Base-by-base conservation (phyloP, 2,329 filamentous ascomycete species). In the Fusarium verrucosum region DNA sequence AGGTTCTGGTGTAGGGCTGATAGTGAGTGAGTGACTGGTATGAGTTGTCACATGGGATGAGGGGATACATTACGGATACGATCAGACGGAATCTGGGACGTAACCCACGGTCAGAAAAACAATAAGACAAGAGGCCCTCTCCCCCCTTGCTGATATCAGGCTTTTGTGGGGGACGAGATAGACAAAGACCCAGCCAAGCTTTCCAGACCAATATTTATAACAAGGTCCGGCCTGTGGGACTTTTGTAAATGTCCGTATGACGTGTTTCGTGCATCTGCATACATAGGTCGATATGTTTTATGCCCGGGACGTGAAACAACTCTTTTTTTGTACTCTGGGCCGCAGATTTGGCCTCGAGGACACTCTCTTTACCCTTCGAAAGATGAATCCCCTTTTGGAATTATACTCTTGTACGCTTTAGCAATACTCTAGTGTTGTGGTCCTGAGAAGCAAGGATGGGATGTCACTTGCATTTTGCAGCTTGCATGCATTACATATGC, bases 1-100 rank as follows among this genome's bases (percentile, higher is more conserved):
- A 28, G 22, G 35, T 38, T 45, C 36, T 10, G 16, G 47, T 49
- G 22, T 62, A 65, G 61, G 61, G 61, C 61, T 65, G 61, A 65
- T 61, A 17, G 37, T 46, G 50, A 50, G 25, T 35, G 57, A 25
- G 23, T 42, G 32, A 8, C 20, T 16, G 30, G 7, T 25, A 16
- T 56, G 30, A 35, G 55, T 43, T 50, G 40, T 26, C 41, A 53
- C 23, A 26, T 22, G 38, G n/a, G 42, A 53, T 42, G 33, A 42
- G 30, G n/a, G 36, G 17, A 23, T 52, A 60, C 40, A 36, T n/a
- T 53, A 40, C n/a, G 36, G 43, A 36, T 54, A 49, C 33, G 23
- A 56, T 42, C 49, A 49, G 50, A 56, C 22, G 23, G 33, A 46
- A 40, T 17, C 25, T 33, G 36, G 22, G 10, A n/a, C n/a, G n/a